Evolutionary conservation across 108 stramenopile genomes (phyloP), one percentile per base, ranked within the genome.

Genomic region (Heterococcus sp.): DNA sequence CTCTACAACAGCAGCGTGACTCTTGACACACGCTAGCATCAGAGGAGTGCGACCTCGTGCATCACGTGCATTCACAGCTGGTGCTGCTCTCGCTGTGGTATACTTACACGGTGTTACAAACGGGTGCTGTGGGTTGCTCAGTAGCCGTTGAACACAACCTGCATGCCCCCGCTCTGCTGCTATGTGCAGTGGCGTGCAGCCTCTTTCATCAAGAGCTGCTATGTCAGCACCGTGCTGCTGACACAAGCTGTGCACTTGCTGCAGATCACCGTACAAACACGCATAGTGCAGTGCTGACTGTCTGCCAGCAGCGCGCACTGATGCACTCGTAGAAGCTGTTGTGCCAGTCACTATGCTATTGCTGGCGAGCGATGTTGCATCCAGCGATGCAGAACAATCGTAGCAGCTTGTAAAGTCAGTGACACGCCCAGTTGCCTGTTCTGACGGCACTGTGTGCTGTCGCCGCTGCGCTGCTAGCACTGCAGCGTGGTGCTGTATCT

Each of bases 131-230:
- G 28, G 11, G 68, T 1, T 68, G 68, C 14, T 69, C 2, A 78
- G 77, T 3, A 78, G 77, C 1, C 70, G 69, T 1, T 0, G 38
- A 2, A 78, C 58, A 3, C 70, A 36, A 31, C 66, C 40, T 14
- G 69, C 66, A n/a, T 38, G 32, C 1, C 77, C 77, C 30, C 66
- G 38, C 2, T 67, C 66, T 3, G 77, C 69, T 0, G 77, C 77
- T 30, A 30, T 64, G 34, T 78, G 77, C 40, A 78, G 77, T 2
- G 77, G 77, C 32, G 77, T 78, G 36, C 11, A 64, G 1, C 77
- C 77, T 58, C 77, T 69, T 3, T 66, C 69, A 30, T 78, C 77
- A 31, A 67, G 58, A 27, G 77, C 77, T 29, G 70, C 63, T 1
- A 14, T 28, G 4, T 67, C 34, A 4, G 66, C 77, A 0, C 77